A percentile compares a stretch with the other conserved stretches of the same genome.
These are phyloP conservation scores for Hypoxylon sp. DNA, from an alignment of 2,329 filamentous ascomycete species.

Conservation along the genomic window DNA sequence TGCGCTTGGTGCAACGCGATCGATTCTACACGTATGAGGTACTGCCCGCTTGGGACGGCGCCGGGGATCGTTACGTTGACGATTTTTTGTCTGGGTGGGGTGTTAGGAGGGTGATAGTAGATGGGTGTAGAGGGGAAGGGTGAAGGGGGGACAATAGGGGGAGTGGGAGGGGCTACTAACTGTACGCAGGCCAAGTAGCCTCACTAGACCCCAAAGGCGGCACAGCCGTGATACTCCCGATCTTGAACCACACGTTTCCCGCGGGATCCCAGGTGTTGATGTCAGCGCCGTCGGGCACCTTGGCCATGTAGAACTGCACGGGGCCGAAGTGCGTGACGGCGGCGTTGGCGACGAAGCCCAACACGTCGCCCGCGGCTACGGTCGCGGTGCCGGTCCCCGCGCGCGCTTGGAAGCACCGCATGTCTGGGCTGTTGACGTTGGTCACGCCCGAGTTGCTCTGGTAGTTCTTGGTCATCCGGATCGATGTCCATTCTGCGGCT, in stretches of 20 bases:
- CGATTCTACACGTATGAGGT: constrained; percentile 56
- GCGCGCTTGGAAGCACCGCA: constrained; percentile 54
- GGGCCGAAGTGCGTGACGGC: constrained; percentile 54
- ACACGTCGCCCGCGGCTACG: constrained; percentile 50
- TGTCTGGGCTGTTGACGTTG: constrained; percentile 52
- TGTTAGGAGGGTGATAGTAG: constrained; percentile 9
- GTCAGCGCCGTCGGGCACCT: constrained; percentile 51
- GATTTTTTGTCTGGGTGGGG: constrained; percentile 45
- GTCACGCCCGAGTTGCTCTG: constrained; percentile 55
- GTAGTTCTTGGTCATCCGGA: constrained; percentile 56
- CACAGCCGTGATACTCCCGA: constrained; percentile 49
- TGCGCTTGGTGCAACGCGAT: constrained; percentile 56
- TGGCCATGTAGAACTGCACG: constrained; percentile 55
- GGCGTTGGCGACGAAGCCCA: constrained; percentile 52
- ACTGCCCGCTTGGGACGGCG: constrained; percentile 54
- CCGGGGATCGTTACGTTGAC: constrained; percentile 55
- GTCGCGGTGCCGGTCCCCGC: constrained; percentile 47
- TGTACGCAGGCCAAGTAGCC: constrained; percentile 50
- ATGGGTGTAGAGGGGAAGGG: not conserved
- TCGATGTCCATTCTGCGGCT: constrained; percentile 49
- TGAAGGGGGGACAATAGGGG: not conserved
- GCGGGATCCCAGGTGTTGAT: constrained; percentile 54
- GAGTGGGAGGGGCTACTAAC: constrained; percentile 23
- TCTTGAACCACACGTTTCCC: constrained; percentile 56
- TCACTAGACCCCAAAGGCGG: constrained; percentile 45